These are phyloP conservation scores for Cladophialophora bantiana DNA, from an alignment of 2,329 filamentous ascomycete species.

Conservation along the genomic window DNA sequence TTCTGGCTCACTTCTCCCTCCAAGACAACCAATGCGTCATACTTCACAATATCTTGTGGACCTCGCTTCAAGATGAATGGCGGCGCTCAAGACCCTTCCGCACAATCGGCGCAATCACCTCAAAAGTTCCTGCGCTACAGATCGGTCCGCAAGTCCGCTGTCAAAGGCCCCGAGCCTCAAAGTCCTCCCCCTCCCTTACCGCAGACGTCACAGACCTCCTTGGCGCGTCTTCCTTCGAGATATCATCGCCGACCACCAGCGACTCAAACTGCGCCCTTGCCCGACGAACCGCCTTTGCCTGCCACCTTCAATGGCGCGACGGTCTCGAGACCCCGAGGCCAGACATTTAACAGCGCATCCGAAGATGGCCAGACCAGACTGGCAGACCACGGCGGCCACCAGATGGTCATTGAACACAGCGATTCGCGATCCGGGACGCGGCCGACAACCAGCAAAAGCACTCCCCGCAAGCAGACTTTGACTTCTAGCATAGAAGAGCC, in stretches of 20 bases:
- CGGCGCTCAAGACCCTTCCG: slow-evolving; percentile 5
- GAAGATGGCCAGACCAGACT: slow-evolving; percentile 2
- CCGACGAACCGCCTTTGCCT: slow-evolving; percentile 3
- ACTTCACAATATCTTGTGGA: not conserved
- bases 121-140: slow-evolving; percentile 65
- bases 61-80: slow-evolving; percentile 21
- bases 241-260: slow-evolving; percentile 28
- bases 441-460: slow-evolving; percentile 12
- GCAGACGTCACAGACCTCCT: slow-evolving; percentile 17
- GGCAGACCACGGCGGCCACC: slow-evolving; percentile 5
- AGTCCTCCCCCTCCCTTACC: slow-evolving; percentile 22
- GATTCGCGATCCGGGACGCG: not conserved
- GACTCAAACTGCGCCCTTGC: slow-evolving; percentile 7
- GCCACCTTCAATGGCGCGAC: slow-evolving; percentile 4
- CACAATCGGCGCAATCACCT: slow-evolving; percentile 23
- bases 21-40: not conserved
- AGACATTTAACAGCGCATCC: not conserved
- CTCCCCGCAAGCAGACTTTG: slow-evolving; percentile 5
- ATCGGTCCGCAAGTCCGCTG: slow-evolving; percentile 58
- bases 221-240: slow-evolving; percentile 33
- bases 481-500: slow-evolving; percentile 9
- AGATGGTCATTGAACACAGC: slow-evolving; percentile 19
- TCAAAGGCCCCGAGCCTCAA: slow-evolving; percentile 26
- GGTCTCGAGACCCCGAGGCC: slow-evolving; percentile 6
- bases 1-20: not conserved